Base-by-base conservation (phyloP, 805 yeast species). In the Barnettozyma sucrosica region DNA sequence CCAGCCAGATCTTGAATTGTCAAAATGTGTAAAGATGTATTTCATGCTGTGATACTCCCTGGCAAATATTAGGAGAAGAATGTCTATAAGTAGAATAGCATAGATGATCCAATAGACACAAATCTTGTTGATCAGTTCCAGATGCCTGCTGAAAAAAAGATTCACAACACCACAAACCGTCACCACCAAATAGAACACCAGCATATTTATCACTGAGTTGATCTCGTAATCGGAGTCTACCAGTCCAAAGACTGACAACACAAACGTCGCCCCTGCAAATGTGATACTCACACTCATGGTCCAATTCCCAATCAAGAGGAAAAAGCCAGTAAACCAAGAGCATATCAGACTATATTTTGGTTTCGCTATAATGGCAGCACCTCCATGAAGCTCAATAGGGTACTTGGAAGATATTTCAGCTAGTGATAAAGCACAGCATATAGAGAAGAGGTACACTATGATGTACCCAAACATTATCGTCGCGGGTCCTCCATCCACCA, bases 291-390 rank as follows among this genome's bases (percentile, higher is more conserved):
- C 79, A 49, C 85, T 79, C 76, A 83, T 84, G 2, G 88, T 76
- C 87, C 89, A 81, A 59, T 83, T 85, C 0, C 93, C 93, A 23
- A 85, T 70, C 18, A 85, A 67, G 45, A 84, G 66, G 51, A 80
- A 76, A 85, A 90, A 85, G 0, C 93, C 93, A 0, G 88, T 83
- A 57, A 76, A 79, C 92, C 92, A 85, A 3, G 89, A 80, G 43
- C 81, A 70, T 5, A 78, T 61, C 34, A 74, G 63, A n/a, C 85
- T 74, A 50, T 79, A 76, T 41, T 69, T 70, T 13, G 77, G 77
- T 46, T 75, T 76, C 16, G 89, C 81, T 37, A 85, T 65, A 49
- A 85, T 77, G 8, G 88, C 86, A 55, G 88, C 81, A 64, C 83
- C 84, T 46, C 85, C 90, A 58, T 85, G 87, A 1, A 85, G 80